Conservation (phyloP, 2,329 filamentous ascomycete genomes). For the Exophiala lecanii-corni region DNA sequence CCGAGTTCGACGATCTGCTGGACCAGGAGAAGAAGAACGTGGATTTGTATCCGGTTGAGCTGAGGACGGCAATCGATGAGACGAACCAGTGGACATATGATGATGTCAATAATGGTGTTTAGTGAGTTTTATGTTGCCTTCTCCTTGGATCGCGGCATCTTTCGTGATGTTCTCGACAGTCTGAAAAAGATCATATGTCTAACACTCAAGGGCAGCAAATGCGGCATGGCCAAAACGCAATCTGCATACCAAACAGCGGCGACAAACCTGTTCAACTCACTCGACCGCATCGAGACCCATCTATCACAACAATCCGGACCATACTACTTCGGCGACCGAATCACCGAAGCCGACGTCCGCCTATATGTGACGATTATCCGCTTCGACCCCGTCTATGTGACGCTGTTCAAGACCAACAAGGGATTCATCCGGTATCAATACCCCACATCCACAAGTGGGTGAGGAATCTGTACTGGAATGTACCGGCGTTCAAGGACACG, state of each 20-base stretch:
- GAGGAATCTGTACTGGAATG: constrained; percentile 41
- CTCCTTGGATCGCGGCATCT: background rate
- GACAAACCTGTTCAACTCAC: constrained; percentile 60
- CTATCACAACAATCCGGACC: constrained; percentile 50
- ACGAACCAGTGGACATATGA: constrained; percentile 72
- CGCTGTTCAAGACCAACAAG: constrained; percentile 71
- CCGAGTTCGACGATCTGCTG: constrained; percentile 66
- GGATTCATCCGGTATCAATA: constrained; percentile 60
- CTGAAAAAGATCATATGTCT: too few species aligned
- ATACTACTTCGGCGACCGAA: constrained; percentile 64
- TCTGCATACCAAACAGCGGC: constrained; percentile 70
- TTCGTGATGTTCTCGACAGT: too few species aligned
- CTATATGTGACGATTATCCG: constrained; percentile 63
- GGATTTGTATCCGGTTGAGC: constrained; percentile 58
- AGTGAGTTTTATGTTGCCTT: constrained; percentile 7
- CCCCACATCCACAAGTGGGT: constrained; percentile 43
- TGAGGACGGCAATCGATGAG: constrained; percentile 63
- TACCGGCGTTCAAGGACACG: constrained; percentile 39
- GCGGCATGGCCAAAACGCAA: constrained; percentile 73
- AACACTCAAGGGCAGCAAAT: constrained; percentile 45
- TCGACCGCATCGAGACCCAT: constrained; percentile 68
- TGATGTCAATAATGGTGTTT: constrained; percentile 48
- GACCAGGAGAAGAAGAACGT: constrained; percentile 52
- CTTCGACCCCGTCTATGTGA: constrained; percentile 69
- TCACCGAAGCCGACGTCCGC: constrained; percentile 75